Evolutionary conservation across 768 basidiomycete genomes (phyloP), one percentile per base, ranked within the genome.

Genomic region (Auricularia sp.): DNA sequence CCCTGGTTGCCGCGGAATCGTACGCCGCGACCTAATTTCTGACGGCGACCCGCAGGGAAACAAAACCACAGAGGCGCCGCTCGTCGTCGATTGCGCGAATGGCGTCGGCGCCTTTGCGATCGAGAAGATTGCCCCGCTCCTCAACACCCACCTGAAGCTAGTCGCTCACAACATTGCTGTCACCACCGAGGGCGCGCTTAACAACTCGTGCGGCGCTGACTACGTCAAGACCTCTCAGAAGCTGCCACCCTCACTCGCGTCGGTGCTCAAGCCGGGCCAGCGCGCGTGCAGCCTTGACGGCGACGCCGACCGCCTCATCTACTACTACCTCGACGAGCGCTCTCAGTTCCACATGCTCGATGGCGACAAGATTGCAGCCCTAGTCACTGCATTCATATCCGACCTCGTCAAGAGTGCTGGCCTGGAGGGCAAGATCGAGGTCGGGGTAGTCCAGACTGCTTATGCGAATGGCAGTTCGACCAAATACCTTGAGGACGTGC

Each of bases 381-480:
- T 99, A 42, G 93, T 93, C 29, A 93, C 97, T 10, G 87, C 91
- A 34, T 98, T 93, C 78, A 87, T 99, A 67, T 87, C 91, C 42
- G 93, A 93, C 64, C 83, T 96, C 14, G 90, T 96, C 68, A 90
- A 87, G 73, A 82, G 84, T 42, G 86, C 95, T 18, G 93, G 92
- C 21, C 78, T 98, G 51, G 89, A 91, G 29, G 79, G 81, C 29
- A 77, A 83, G 60, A 76, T 98, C 67, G 85, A 88, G 72, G 90
- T 98, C 34, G 97, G 97, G 36, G 90, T 98, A 21, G 94, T 99
- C 11, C 97, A 99, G 74, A 99, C 97, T 0, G 97, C 97, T 3
- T 99, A 99, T 74, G 97, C 97, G 36, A 99, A 99, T 68, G 97
- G 97, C 6, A 92, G 86, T 64, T 98, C 96, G 0, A 99, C 97